Evolutionary conservation across 148 eudicot species (phyloP), one percentile per base, ranked within the genome.

Genomic region (Drosera capensis): DNA sequence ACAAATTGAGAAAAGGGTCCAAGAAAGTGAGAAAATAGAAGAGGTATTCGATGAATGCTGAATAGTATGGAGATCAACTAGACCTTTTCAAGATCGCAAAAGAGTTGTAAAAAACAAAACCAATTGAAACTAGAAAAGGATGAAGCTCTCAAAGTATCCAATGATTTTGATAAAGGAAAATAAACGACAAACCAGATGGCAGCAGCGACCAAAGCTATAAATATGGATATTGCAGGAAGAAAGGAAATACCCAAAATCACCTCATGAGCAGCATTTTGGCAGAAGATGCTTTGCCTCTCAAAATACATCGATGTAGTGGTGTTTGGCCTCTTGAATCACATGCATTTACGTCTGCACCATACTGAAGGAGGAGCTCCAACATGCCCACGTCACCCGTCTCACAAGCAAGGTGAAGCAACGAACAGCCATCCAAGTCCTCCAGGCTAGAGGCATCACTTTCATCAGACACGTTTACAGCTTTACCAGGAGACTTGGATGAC

Each of bases 321-420:
- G 79, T 80, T 43, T 68, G 79, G 49, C 93, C 79, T 52, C 60
- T 75, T 20, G 79, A 67, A 66, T 80, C 93, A 21, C 59, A 56
- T 40, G 73, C 78, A 65, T 80, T 85, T 59, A 90, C 57, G 58
- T 78, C 74, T 29, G 93, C 97, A 39, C 97, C 97, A 64, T 90
- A 90, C 46, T 90, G 97, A 54, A 90, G 60, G 46, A 90, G 93
- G 24, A 90, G 75, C 74, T 90, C 97, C 43, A 90, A 55, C 97
- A 84, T 90, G 56, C 97, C 95, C 49, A 84, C 74, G 60, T 90
- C 97, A 45, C 87, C 82, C 49, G 73, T 75, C 55, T 90, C 95
- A 71, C 95, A 78, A 61, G 93, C 97, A 41, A 90, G 67, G 51
- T 90, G 97, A 42, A 90, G 92, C 67, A 90, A 66, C 47, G 92